phyloP scores from a whole-genome alignment of 345 rosid genomes.

The Eucalyptus regnans region DNA sequence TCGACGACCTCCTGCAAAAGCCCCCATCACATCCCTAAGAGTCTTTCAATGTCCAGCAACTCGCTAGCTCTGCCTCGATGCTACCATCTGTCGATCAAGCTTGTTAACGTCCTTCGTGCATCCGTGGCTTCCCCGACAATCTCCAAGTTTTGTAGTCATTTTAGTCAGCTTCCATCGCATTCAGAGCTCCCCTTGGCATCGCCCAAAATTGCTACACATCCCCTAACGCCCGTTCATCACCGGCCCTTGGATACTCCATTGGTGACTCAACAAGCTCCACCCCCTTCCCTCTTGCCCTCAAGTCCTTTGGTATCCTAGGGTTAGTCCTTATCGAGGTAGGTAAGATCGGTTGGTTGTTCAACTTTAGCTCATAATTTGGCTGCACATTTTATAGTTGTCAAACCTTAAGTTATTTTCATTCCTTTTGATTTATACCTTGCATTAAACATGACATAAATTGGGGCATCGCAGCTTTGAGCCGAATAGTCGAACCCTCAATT shows the following conservation, averaged over 20 bases:
- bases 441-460: not conserved
- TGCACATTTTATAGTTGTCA: not conserved
- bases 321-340: not conserved
- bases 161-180: not conserved
- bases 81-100: not conserved
- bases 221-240: not conserved
- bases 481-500: not conserved
- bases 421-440: not conserved
- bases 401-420: not conserved
- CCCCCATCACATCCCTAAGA: not conserved
- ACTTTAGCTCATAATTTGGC: not conserved
- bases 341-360: not conserved
- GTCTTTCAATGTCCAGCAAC: not conserved
- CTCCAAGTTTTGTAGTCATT: not conserved
- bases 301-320: not conserved
- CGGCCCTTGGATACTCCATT: not conserved
- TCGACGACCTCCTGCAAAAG: not conserved
- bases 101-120: too few species aligned
- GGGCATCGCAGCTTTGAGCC: not conserved
- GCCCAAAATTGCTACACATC: not conserved
- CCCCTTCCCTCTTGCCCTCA: not conserved
- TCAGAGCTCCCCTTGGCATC: not conserved
- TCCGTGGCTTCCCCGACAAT: too few species aligned
- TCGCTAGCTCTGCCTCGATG: not conserved
- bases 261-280: not conserved